Evolutionary conservation across 768 basidiomycete genomes (phyloP).

Genomic region (Cystobasidium ongulense): DNA sequence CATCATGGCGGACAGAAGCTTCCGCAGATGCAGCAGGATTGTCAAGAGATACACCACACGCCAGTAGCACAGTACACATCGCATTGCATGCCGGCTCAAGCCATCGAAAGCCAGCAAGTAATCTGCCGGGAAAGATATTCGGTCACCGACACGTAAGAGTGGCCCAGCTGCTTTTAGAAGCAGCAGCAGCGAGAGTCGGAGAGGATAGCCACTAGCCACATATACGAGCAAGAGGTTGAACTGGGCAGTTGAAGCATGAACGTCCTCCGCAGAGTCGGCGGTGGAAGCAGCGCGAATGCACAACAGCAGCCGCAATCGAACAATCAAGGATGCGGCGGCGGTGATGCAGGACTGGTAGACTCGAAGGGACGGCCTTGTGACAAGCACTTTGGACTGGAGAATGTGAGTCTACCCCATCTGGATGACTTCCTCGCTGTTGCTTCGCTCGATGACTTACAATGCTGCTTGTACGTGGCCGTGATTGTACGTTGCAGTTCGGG

Average conservation of each 20-base stretch:
- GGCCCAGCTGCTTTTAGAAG: background rate
- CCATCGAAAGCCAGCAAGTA: too few relatives aligned
- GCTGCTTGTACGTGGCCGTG: background rate
- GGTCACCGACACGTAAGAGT: background rate
- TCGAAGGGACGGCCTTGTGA: background rate
- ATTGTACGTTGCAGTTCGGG: conserved; percentile 11
- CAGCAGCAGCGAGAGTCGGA: too few relatives aligned
- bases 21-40: background rate
- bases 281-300: conserved; percentile 11
- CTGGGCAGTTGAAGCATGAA: conserved; percentile 14
- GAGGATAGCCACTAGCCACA: background rate
- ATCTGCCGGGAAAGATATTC: too few relatives aligned
- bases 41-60: background rate
- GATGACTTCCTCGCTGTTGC: background rate
- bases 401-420: too few relatives aligned
- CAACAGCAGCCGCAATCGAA: conserved; percentile 7
- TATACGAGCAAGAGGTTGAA: background rate
- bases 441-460: background rate
- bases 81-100: background rate
- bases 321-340: background rate
- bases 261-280: conserved; percentile 19
- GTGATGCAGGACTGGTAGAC: background rate
- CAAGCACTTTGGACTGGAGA: conserved; percentile 25
- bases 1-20: background rate
- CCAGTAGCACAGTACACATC: background rate